Evolutionary conservation across 2,329 filamentous ascomycete genomes (phyloP).

Genomic region (Penicillium thymicola): DNA sequence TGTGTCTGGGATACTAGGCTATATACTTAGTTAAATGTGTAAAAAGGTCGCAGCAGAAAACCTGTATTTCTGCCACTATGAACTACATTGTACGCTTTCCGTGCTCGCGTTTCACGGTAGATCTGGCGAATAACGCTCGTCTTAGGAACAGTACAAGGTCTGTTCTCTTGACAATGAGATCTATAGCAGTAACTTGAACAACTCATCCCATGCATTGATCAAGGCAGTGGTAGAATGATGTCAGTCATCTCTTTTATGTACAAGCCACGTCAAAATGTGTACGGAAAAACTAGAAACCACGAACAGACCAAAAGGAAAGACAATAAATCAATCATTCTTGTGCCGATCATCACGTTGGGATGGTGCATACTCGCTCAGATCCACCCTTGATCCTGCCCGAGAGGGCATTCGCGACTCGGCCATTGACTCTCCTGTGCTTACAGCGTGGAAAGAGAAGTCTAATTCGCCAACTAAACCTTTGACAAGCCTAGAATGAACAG

Average conservation of each 20-base stretch:
- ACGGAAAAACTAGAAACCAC: not conserved
- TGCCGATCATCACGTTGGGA: slow-evolving; percentile 24
- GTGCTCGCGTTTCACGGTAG: no score
- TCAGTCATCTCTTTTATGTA: not conserved
- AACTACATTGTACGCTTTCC: no score
- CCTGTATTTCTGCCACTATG: no score
- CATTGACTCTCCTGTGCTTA: slow-evolving; percentile 36
- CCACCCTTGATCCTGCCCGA: slow-evolving; percentile 22
- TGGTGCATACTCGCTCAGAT: slow-evolving; percentile 20
- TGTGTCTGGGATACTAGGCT: no score
- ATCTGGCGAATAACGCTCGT: no score
- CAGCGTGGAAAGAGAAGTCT: slow-evolving; percentile 67
- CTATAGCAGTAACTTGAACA: not conserved
- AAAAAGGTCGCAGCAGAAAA: no score
- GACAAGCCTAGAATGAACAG: slow-evolving; percentile 45
- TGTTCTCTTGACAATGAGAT: not conserved
- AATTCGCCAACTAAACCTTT: slow-evolving; percentile 69
- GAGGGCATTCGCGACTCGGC: slow-evolving; percentile 22
- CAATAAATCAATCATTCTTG: slow-evolving; percentile 25
- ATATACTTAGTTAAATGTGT: no score
- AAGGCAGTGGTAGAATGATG: not conserved
- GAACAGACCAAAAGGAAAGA: not conserved
- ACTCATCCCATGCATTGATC: not conserved
- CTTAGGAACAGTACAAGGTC: no score
- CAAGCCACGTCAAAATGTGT: not conserved